Base-by-base conservation (phyloP, 2,329 filamentous ascomycete species). In the Ceratocystis eucalypticola region DNA sequence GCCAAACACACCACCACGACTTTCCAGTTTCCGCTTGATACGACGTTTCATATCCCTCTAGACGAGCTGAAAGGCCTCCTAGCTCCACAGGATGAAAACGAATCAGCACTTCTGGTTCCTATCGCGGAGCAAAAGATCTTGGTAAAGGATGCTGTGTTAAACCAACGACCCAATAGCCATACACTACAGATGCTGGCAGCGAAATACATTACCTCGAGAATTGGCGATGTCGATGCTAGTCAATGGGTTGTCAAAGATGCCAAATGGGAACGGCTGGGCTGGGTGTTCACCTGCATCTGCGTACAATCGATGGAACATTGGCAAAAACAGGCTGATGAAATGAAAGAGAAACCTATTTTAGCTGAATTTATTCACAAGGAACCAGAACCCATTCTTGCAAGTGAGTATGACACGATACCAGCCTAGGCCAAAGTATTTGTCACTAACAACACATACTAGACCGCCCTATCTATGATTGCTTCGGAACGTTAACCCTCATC, bases 401-500 rank as follows among this genome's bases (percentile, higher is more conserved):
- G 81, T 81, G 75, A 70, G 77, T 70, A 22, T 22, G 55, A 7
- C 44, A n/a, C 62, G 44, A 33, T 20, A n/a, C 1, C 28, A n/a
- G 8, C 64, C 20, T 22, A 1, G 37, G 28, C 3, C 66, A 1
- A 41, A 37, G 20, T 33, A 20, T 68, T 61, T 62, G 65, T 70
- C 22, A 70, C 69, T 68, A 20, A 53, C 33, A 64, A 64, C 4
- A 20, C 22, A 37, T n/a, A 33, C 17, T 69, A 82, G 80, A 74
- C 33, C 80, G 83, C 15, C 83, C 83, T 64, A 82, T 82, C 0
- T 85, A 84, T 69, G 82, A 85, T 70, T 85, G 83, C 68, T 77
- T 80, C 46, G 83, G 83, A 20, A 75, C 75, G 0, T 72, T 84
- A 20, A 76, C 73, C 1, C 76, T 85, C 55, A 72, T 76, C 0